phyloP scores from a whole-genome alignment of 2,329 filamentous ascomycete genomes.

The Ceratocystis colombiana region DNA sequence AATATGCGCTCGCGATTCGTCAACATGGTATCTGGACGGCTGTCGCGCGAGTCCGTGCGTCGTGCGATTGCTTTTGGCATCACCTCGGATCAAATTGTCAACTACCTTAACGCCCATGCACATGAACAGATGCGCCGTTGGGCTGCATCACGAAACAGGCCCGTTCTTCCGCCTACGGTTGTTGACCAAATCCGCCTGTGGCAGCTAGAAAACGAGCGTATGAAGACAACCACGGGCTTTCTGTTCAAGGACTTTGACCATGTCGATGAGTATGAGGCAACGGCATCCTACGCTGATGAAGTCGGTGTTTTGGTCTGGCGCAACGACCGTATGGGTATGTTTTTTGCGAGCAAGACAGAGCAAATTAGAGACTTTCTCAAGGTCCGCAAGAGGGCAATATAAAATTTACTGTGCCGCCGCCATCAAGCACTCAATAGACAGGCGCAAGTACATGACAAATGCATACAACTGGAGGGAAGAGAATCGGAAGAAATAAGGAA shows the following conservation, averaged over 20 bases:
- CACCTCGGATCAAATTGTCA: conserved; percentile 88
- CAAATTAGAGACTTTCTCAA: conserved; percentile 75
- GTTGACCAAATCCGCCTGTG: conserved; percentile 95
- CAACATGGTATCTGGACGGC: conserved; percentile 83
- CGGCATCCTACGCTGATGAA: conserved; percentile 72
- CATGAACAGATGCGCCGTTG: conserved; percentile 84
- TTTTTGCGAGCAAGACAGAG: conserved; percentile 87
- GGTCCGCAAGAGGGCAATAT: conserved; percentile 47
- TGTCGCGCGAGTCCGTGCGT: conserved; percentile 80
- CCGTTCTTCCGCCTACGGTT: conserved; percentile 84
- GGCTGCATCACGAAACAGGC: conserved; percentile 46
- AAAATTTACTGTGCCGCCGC: conserved; percentile 17
- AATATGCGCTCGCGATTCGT: conserved; percentile 83
- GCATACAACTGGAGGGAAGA: neutral
- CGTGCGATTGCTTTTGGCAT: conserved; percentile 83
- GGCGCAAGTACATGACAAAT: neutral
- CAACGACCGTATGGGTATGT: conserved; percentile 66
- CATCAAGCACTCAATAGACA: conserved; percentile 1
- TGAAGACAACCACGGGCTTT: conserved; percentile 74
- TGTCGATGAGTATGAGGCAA: conserved; percentile 57
- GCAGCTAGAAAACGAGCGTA: conserved; percentile 94
- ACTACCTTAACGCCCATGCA: conserved; percentile 82
- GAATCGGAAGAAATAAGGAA: too few relatives aligned
- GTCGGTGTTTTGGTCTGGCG: conserved; percentile 85
- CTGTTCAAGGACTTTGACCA: conserved; percentile 80